Conservation (phyloP, 805 yeast genomes). For the Cyberlindnera euphorbiae region DNA sequence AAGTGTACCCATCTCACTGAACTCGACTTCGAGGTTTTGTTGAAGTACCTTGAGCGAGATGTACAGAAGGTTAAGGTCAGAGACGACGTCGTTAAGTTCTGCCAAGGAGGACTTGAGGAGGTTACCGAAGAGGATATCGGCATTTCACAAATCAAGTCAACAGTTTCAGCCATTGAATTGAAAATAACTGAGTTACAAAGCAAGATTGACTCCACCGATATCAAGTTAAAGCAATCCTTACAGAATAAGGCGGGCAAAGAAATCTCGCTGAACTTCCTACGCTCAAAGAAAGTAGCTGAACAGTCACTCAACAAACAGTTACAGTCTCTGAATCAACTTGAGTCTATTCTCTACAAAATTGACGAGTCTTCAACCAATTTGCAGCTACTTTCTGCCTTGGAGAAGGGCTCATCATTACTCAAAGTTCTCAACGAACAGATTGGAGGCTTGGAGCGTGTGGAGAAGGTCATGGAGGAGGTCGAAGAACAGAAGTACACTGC, state of each 20-base stretch:
- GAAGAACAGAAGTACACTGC: slow-evolving; percentile 33
- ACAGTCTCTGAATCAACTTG: slow-evolving; percentile 33
- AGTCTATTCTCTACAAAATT: slow-evolving; percentile 34
- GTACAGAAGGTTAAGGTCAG: slow-evolving; percentile 9
- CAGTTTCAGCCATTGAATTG: slow-evolving; percentile 19
- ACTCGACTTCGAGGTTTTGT: slow-evolving; percentile 19
- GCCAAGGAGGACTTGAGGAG: slow-evolving; percentile 7
- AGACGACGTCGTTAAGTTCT: slow-evolving; percentile 20
- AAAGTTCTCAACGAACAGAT: slow-evolving; percentile 33
- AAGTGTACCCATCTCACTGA: slow-evolving; percentile 8
- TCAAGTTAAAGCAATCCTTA: slow-evolving; percentile 20
- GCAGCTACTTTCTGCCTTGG: slow-evolving; percentile 33
- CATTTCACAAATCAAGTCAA: slow-evolving; percentile 30
- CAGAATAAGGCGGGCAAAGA: slow-evolving; percentile 21
- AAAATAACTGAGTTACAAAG: slow-evolving; percentile 21
- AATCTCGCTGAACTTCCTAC: slow-evolving; percentile 30
- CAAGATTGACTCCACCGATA: slow-evolving; percentile 16
- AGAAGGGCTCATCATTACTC: slow-evolving; percentile 33
- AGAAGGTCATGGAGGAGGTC: slow-evolving; percentile 36
- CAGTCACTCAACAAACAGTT: slow-evolving; percentile 30
- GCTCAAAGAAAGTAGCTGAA: slow-evolving; percentile 33
- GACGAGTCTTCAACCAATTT: slow-evolving; percentile 40
- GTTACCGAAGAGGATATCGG: slow-evolving; percentile 32
- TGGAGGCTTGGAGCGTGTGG: slow-evolving; percentile 41
- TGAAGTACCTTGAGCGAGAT: slow-evolving; percentile 22